phyloP scores from a whole-genome alignment of 306 rosid species.

The Fragaria vesca region DNA sequence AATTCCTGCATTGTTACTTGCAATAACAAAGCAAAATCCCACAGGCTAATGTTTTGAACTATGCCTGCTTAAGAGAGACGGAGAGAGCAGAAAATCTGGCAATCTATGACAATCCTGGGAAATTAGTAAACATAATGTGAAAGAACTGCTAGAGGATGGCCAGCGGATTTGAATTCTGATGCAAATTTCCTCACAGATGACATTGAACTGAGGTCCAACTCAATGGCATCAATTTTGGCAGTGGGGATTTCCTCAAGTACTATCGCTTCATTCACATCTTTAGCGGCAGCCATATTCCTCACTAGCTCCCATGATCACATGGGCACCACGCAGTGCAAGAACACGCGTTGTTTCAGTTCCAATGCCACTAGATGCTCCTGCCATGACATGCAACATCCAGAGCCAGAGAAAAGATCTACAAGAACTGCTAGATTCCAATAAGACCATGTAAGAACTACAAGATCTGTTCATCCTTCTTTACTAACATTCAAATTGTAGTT shows the following conservation, averaged over 20 bases:
- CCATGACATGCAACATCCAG: constrained; percentile 17
- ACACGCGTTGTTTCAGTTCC: constrained; percentile 80
- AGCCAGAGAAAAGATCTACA: neutral
- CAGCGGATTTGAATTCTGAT: constrained; percentile 46
- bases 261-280: constrained; percentile 49
- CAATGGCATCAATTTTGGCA: constrained; percentile 75
- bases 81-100: neutral
- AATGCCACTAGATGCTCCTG: constrained; percentile 88
- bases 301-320: constrained; percentile 64
- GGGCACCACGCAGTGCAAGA: constrained; percentile 85
- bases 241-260: constrained; percentile 51
- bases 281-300: constrained; percentile 57
- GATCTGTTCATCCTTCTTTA: neutral
- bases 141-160: constrained; percentile 61
- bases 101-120: neutral
- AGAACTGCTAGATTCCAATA: neutral
- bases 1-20: constrained; percentile 91
- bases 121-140: neutral
- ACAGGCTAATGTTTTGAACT: neutral
- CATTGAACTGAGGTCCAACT: constrained; percentile 72
- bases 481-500: neutral
- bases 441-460: neutral
- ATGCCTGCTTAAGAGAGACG: constrained; percentile 1
- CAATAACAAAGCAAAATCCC: constrained; percentile 28
- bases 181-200: constrained; percentile 69